These are phyloP conservation scores for Hypoxylon fragiforme DNA, from an alignment of 495 filamentous ascomycete species.

Conservation along the genomic window DNA sequence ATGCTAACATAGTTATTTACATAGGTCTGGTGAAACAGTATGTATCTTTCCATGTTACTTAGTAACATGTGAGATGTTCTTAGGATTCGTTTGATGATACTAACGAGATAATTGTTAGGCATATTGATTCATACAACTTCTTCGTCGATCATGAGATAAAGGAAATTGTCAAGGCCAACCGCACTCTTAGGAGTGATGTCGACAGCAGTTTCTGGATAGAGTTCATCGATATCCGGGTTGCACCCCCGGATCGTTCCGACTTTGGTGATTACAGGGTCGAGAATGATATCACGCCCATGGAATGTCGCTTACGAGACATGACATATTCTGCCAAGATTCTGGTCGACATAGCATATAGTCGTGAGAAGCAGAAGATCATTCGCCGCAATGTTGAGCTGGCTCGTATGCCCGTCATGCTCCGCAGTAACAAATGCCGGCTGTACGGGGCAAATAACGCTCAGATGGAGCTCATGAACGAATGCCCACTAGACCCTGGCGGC, in stretches of 20 bases:
- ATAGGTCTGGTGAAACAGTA: constrained; percentile 78
- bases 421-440: constrained; percentile 89
- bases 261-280: constrained; percentile 61
- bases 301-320: constrained; percentile 92
- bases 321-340: constrained; percentile 92
- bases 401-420: constrained; percentile 92
- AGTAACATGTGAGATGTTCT: neutral
- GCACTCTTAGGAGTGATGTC: constrained; percentile 81
- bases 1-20: constrained; percentile 25
- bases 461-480: constrained; percentile 89
- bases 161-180: constrained; percentile 90
- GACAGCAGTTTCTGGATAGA: constrained; percentile 85
- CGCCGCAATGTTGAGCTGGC: constrained; percentile 77
- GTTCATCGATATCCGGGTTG: constrained; percentile 86
- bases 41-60: constrained; percentile 10
- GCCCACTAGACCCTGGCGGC: constrained; percentile 91
- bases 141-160: constrained; percentile 95
- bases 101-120: constrained; percentile 48
- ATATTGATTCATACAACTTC: constrained; percentile 98
- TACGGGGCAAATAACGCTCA: constrained; percentile 75
- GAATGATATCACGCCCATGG: constrained; percentile 80
- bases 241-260: constrained; percentile 73
- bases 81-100: neutral
- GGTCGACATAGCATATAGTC: constrained; percentile 84
- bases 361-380: constrained; percentile 70